Base-by-base conservation (phyloP, 306 rosid genomes). In the Spatholobus suberectus region DNA sequence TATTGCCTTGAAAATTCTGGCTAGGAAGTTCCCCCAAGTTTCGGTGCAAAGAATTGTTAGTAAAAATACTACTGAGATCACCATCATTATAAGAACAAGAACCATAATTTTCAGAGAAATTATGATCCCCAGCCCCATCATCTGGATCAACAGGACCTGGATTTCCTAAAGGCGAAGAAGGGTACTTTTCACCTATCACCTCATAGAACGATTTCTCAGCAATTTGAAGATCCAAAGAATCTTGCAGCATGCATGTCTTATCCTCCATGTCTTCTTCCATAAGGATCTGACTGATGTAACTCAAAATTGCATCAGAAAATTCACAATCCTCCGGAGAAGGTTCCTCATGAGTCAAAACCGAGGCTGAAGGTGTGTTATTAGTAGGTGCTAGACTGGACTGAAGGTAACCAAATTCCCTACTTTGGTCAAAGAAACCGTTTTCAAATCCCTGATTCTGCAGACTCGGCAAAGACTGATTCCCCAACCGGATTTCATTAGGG, bases 191-290 rank as follows among this genome's bases (percentile, higher is more conserved):
- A 8, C 98, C 98, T 66, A 96, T 90, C 34, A 88, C 98, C 17
- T 96, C 99, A 51, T 96, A 96, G 65, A 96, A 90, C 1, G 98
- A 82, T 87, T 88, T 92, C 89, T 94, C 99, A 2, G 99, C 98
- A 17, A 91, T 93, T 72, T 94, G 97, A 89, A 96, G 97, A 85
- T 94, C 98, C 84, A 94, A 85, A 79, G 99, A 96, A 83, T 92
- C 97, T 79, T 94, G 95, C 79, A 89, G 92, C 95, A 90, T 91
- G 77, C 96, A 90, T 41, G 91, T 85, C 88, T 88, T 94, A 51
- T 92, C 99, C 81, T 94, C 99, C 90, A 92, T 81, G 75, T 94
- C 99, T 84, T 94, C 98, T 76, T 96, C 98, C 99, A 96, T 96
- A 18, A 96, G 99, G 76, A 94, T 96, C 88, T 92, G 96, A 87